Conservation (phyloP, 2,329 filamentous ascomycete species). For the Thielaviopsis musarum region DNA sequence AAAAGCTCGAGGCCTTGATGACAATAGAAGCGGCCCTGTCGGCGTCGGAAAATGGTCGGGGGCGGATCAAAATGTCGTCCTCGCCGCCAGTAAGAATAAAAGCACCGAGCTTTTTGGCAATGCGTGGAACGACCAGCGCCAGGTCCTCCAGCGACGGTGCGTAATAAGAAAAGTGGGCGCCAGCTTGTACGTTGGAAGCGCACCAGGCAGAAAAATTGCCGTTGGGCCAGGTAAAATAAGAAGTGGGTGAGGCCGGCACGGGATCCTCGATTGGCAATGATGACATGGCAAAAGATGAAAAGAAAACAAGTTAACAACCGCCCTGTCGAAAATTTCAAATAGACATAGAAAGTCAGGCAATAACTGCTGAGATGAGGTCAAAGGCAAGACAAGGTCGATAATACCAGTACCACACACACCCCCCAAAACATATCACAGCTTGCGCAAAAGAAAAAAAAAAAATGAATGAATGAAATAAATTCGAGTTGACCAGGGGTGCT, state of each 20-base stretch:
- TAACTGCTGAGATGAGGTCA: too few relatives aligned
- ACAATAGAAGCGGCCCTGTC: not conserved
- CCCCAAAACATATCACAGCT: too few relatives aligned
- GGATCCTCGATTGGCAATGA: not conserved
- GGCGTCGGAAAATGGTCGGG: not conserved
- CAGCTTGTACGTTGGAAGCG: slow-evolving; percentile 14
- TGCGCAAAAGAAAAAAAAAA: too few relatives aligned
- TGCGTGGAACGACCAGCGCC: slow-evolving; percentile 50
- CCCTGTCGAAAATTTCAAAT: too few relatives aligned
- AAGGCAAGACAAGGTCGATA: too few relatives aligned
- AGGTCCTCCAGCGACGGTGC: slow-evolving; percentile 52
- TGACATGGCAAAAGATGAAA: not conserved
- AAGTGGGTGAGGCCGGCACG: not conserved
- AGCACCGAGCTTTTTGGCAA: slow-evolving; percentile 51
- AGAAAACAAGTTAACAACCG: not conserved
- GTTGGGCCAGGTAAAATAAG: not conserved
- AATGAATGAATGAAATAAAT: too few relatives aligned
- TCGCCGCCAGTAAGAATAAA: slow-evolving; percentile 27
- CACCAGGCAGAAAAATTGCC: slow-evolving; percentile 35
- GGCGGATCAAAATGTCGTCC: not conserved
- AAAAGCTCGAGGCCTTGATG: not conserved
- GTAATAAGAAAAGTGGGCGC: slow-evolving; percentile 40
- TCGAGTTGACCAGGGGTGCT: too few relatives aligned
- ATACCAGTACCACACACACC: too few relatives aligned
- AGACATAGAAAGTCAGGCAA: too few relatives aligned